A percentile compares a stretch with the other conserved stretches of the same genome.
These are phyloP conservation scores for Pleurotus tuoliensis DNA, from an alignment of 768 basidiomycete genomes.

Conservation along the genomic window DNA sequence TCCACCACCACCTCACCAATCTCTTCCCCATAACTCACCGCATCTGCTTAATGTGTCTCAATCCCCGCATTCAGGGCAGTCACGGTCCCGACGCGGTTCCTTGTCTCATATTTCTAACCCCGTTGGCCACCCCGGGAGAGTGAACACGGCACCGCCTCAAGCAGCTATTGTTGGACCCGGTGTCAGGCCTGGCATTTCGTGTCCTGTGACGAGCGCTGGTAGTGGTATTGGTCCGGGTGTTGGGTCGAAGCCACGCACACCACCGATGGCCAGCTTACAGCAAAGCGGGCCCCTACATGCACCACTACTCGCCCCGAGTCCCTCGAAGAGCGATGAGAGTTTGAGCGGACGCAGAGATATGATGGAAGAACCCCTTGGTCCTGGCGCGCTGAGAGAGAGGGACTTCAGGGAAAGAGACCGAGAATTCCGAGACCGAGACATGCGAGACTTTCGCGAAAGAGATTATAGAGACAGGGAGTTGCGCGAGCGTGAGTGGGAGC, in stretches of 20 bases:
- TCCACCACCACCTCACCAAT: not conserved
- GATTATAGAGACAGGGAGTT: constrained; percentile 10
- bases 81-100: constrained; percentile 5
- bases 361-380: constrained; percentile 10
- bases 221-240: no score
- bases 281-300: constrained; percentile 6
- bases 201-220: no score
- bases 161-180: not conserved
- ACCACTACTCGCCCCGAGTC: constrained; percentile 18
- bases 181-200: not conserved
- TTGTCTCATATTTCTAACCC: constrained; percentile 4
- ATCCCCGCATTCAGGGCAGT: not conserved
- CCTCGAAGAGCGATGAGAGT: constrained; percentile 12
- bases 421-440: constrained; percentile 16
- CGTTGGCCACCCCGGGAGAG: not conserved
- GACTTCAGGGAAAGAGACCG: constrained; percentile 18
- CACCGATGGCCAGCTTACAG: constrained; percentile 3
- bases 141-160: constrained; percentile 4
- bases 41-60: not conserved
- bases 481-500: constrained; percentile 27
- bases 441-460: constrained; percentile 11
- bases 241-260: not conserved
- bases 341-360: not conserved
- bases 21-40: not conserved
- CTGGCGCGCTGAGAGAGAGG: constrained; percentile 16